phyloP scores from a whole-genome alignment of 1,139 yeast species.

The Hyphopichia pseudoburtonii region DNA sequence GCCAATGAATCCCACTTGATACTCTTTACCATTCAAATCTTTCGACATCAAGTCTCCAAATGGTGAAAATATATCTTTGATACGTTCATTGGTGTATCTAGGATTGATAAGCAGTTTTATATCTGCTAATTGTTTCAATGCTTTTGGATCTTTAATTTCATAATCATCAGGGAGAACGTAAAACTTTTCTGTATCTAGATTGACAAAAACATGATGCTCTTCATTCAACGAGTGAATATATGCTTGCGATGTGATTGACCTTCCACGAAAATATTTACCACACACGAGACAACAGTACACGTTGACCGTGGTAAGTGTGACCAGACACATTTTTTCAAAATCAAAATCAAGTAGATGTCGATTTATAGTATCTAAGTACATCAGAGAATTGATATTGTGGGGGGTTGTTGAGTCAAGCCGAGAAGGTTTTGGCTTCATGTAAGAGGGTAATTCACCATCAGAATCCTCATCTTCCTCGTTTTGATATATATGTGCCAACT shows the following conservation, averaged over 20 bases:
- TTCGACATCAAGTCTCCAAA: conserved; percentile 12
- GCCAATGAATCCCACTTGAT: conserved; percentile 66
- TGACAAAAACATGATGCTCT: conserved; percentile 64
- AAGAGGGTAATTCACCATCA: conserved; percentile 7
- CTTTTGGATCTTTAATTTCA: conserved; percentile 27
- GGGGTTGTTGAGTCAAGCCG: neutral
- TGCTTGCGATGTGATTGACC: conserved; percentile 63
- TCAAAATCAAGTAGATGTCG: conserved; percentile 65
- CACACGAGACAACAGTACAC: conserved; percentile 74
- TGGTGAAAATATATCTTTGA: conserved; percentile 20
- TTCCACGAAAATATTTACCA: conserved; percentile 73
- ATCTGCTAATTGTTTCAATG: conserved; percentile 43
- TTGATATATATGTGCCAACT: neutral
- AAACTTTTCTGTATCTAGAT: conserved; percentile 47
- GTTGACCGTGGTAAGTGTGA: conserved; percentile 58
- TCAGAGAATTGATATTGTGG: neutral
- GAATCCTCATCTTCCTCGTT: conserved; percentile 1
- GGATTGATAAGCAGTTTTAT: conserved; percentile 58
- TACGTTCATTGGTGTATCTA: conserved; percentile 31
- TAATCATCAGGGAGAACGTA: conserved; percentile 64
- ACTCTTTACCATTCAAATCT: conserved; percentile 47
- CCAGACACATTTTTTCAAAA: conserved; percentile 63
- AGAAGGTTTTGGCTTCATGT: neutral
- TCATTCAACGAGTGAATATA: conserved; percentile 63
- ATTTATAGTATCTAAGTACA: conserved; percentile 56